phyloP scores from a whole-genome alignment of 2,329 filamentous ascomycete species.

The Colletotrichum siamense region DNA sequence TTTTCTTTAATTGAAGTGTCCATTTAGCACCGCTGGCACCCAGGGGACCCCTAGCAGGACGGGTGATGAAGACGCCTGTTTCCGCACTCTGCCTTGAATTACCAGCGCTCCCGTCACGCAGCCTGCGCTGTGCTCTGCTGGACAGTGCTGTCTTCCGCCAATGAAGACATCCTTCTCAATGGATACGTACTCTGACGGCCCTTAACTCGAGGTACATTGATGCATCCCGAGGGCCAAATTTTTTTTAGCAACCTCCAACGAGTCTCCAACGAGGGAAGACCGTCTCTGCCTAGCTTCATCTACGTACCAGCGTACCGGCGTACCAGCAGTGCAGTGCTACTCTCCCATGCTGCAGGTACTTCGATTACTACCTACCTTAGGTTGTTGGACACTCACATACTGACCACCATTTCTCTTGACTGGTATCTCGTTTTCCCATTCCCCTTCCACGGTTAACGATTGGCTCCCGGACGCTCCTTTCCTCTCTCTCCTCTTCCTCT shows the following conservation, averaged over 20 bases:
- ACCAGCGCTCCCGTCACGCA: not conserved
- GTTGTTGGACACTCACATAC: not conserved
- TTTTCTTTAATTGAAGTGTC: not conserved
- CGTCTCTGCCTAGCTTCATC: constrained; percentile 7
- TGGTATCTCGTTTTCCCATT: not conserved
- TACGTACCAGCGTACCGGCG: not conserved
- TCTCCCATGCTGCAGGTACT: not conserved
- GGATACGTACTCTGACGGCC: not conserved
- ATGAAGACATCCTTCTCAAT: not conserved
- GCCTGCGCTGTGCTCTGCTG: constrained; percentile 8
- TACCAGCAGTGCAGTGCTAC: not conserved
- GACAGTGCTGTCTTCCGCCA: constrained; percentile 4
- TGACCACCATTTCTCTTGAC: not conserved
- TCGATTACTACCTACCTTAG: not conserved
- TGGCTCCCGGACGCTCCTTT: constrained; percentile 6
- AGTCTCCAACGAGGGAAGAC: constrained; percentile 6
- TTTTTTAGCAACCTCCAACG: not conserved
- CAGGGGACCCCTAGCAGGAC: not conserved
- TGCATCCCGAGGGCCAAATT: not conserved
- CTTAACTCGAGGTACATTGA: constrained; percentile 7
- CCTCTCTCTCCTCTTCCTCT: not conserved
- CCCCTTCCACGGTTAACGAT: not conserved
- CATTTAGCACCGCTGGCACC: not conserved
- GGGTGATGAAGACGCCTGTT: not conserved
- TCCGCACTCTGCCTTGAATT: not conserved